A percentile compares a stretch with the other conserved stretches of the same genome.
Conservation (phyloP, 2,329 filamentous ascomycete species). For the Dothiorella sarmentorum region DNA sequence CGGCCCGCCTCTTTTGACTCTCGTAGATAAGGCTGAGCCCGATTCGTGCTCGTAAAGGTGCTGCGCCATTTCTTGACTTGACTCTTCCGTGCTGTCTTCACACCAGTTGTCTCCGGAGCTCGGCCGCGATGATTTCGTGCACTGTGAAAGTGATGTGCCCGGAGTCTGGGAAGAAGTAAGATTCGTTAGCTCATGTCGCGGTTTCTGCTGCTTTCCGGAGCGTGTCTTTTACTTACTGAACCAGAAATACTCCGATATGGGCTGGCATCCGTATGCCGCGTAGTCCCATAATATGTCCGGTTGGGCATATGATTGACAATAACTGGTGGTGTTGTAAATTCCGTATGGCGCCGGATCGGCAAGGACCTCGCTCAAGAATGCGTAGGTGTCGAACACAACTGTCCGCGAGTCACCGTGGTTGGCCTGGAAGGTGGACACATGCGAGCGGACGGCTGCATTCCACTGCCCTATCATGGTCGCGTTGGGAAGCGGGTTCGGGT, state of each 20-base stretch:
- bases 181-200: neutral
- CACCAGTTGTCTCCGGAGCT: slow-evolving; percentile 4
- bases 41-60: too few relatives aligned
- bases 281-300: slow-evolving; percentile 38
- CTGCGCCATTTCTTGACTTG: too few relatives aligned
- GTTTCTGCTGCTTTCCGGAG: neutral
- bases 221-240: slow-evolving; percentile 3
- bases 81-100: neutral
- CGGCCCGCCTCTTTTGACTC: neutral
- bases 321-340: slow-evolving; percentile 46
- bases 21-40: neutral
- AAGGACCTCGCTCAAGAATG: slow-evolving; percentile 41
- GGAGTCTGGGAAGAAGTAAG: neutral
- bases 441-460: slow-evolving; percentile 38
- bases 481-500: slow-evolving; percentile 41
- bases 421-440: slow-evolving; percentile 35
- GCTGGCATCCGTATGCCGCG: slow-evolving; percentile 10
- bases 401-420: slow-evolving; percentile 35
- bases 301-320: slow-evolving; percentile 46
- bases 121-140: slow-evolving; percentile 6
- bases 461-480: slow-evolving; percentile 46
- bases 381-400: slow-evolving; percentile 46
- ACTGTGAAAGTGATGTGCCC: slow-evolving; percentile 15
- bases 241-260: slow-evolving; percentile 15
- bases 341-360: slow-evolving; percentile 42